Evolutionary conservation across 306 rosid genomes (phyloP).

Genomic region (Pterocarpus santalinus): DNA sequence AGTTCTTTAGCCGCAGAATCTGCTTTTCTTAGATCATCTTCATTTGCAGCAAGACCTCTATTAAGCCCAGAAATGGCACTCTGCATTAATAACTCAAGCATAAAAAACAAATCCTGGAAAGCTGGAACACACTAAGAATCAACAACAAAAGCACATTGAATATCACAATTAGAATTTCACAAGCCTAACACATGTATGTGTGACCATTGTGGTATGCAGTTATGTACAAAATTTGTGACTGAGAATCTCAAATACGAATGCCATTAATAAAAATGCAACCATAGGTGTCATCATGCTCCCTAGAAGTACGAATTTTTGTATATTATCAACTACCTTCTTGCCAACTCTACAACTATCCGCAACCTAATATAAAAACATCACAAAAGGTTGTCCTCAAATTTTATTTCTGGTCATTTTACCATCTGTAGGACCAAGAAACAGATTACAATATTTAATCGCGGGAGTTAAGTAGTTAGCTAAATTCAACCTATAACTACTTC

Average conservation of each 20-base stretch:
- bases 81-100: slow-evolving; percentile 58
- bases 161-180: not conserved
- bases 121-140: not conserved
- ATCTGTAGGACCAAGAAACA: slow-evolving; percentile 8
- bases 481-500: not conserved
- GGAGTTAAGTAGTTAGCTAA: not conserved
- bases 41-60: slow-evolving; percentile 91
- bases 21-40: slow-evolving; percentile 81
- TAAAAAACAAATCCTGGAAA: slow-evolving; percentile 2
- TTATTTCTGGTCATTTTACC: not conserved
- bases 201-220: not conserved
- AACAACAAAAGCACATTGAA: not conserved
- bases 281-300: not conserved
- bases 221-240: not conserved
- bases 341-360: slow-evolving; percentile 14
- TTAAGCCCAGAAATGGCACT: slow-evolving; percentile 90
- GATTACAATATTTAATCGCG: not conserved
- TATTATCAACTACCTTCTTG: slow-evolving; percentile 8
- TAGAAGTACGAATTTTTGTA: not conserved
- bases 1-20: slow-evolving; percentile 89
- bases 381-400: not conserved
- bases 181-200: not conserved
- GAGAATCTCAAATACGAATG: not conserved
- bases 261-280: slow-evolving; percentile 3
- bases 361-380: slow-evolving; percentile 7